phyloP scores from a whole-genome alignment of 305 asterid species.

The Salvia sclarea region DNA sequence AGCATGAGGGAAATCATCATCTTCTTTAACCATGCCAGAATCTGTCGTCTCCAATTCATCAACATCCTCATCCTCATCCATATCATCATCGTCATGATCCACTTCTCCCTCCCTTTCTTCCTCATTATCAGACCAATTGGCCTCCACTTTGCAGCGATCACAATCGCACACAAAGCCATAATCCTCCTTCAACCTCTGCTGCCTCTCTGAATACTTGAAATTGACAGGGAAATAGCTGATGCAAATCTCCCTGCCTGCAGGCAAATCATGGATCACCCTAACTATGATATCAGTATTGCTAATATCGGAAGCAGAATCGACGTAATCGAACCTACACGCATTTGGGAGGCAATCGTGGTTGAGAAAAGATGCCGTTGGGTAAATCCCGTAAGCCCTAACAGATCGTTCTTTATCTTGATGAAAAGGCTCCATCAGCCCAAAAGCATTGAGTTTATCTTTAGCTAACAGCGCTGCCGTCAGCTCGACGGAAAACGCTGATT shows the following conservation, averaged over 20 bases:
- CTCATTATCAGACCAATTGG: constrained; percentile 83
- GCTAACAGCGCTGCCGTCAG: constrained; percentile 69
- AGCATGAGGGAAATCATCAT: constrained; percentile 72
- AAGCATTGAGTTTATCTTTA: constrained; percentile 80
- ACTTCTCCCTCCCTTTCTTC: constrained; percentile 49
- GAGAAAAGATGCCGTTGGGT: constrained; percentile 76
- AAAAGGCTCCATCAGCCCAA: constrained; percentile 88
- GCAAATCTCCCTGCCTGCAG: constrained; percentile 74
- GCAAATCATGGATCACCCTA: constrained; percentile 75
- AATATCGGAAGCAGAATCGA: constrained; percentile 45
- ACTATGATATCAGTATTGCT: constrained; percentile 59
- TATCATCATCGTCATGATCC: constrained; percentile 44
- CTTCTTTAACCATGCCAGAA: constrained; percentile 35
- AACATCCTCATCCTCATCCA: constrained; percentile 53
- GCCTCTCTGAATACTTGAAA: constrained; percentile 73
- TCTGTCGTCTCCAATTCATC: constrained; percentile 39
- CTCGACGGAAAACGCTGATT: constrained; percentile 51
- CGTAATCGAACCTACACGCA: constrained; percentile 88
- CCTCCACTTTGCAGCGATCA: constrained; percentile 93
- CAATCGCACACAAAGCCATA: constrained; percentile 78
- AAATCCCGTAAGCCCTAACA: constrained; percentile 83
- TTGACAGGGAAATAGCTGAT: constrained; percentile 90
- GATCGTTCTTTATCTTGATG: constrained; percentile 49
- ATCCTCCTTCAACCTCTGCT: constrained; percentile 74
- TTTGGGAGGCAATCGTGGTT: constrained; percentile 98